These are phyloP conservation scores for Oenanthe sinensis DNA, from an alignment of 129 eudicot genomes.

Conservation along the genomic window DNA sequence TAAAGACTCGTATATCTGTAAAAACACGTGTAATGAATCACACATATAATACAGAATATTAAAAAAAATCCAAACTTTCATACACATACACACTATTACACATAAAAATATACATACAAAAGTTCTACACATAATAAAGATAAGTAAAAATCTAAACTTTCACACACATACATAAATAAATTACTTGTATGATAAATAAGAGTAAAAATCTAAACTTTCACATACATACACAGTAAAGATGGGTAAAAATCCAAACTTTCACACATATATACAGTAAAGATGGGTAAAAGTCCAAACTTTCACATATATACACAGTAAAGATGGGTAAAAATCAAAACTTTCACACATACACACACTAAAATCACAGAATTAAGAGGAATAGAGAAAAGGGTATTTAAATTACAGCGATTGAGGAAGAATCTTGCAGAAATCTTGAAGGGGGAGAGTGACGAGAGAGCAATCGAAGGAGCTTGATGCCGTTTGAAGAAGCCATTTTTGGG, in stretches of 20 bases:
- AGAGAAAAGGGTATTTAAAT: neutral
- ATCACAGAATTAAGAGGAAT: neutral
- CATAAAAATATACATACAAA: neutral
- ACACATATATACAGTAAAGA: too few species aligned
- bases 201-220: neutral
- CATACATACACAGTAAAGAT: neutral
- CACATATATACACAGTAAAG: neutral
- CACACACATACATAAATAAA: neutral
- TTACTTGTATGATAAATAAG: neutral
- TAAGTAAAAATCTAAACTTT: neutral
- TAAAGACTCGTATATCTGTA: conserved; percentile 24
- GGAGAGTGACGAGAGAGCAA: conserved; percentile 4
- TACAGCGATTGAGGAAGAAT: conserved; percentile 3
- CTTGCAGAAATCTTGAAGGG: neutral
- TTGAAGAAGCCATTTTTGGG: neutral
- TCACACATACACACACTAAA: neutral
- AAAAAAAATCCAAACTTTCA: neutral
- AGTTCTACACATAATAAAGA: neutral
- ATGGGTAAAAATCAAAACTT: neutral
- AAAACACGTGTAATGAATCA: neutral
- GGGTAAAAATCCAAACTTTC: neutral
- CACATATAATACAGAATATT: neutral
- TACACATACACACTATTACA: neutral
- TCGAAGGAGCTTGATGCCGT: conserved; percentile 3
- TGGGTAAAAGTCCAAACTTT: too few species aligned